These are phyloP conservation scores for Diaporthe longicolla DNA, from an alignment of 2,329 filamentous ascomycete genomes.

Conservation along the genomic window DNA sequence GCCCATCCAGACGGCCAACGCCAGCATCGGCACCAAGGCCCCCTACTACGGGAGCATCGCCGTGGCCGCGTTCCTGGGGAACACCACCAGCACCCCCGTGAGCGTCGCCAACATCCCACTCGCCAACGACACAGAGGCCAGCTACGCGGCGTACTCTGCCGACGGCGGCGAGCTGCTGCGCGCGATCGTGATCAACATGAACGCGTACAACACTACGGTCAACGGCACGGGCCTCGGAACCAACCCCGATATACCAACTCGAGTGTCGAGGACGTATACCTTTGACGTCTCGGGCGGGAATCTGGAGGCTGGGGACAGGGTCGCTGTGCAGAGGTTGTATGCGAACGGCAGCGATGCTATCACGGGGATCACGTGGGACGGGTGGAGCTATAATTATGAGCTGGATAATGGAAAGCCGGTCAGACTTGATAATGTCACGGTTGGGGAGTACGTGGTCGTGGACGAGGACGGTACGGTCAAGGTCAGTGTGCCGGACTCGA, in stretches of 20 bases:
- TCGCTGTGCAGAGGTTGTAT: constrained; percentile 58
- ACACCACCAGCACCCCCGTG: constrained; percentile 53
- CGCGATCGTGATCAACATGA: constrained; percentile 70
- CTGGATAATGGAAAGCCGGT: constrained; percentile 68
- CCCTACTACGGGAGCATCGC: constrained; percentile 76
- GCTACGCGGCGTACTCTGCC: constrained; percentile 69
- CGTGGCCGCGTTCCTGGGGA: constrained; percentile 68
- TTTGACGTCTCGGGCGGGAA: constrained; percentile 55
- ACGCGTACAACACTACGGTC: constrained; percentile 71
- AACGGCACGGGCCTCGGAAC: constrained; percentile 53
- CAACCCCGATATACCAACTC: constrained; percentile 46
- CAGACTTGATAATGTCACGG: constrained; percentile 67
- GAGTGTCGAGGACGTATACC: constrained; percentile 56
- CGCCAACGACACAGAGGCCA: constrained; percentile 58
- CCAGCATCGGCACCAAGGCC: constrained; percentile 69
- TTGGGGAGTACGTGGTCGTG: constrained; percentile 55
- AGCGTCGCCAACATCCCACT: constrained; percentile 65
- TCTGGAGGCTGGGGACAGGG: constrained; percentile 52
- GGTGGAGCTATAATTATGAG: constrained; percentile 73
- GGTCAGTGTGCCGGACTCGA: constrained; percentile 57
- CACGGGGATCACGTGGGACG: constrained; percentile 73
- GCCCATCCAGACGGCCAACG: constrained; percentile 65
- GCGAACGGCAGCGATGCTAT: constrained; percentile 77
- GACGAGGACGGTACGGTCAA: constrained; percentile 44
- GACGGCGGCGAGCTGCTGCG: constrained; percentile 55